Base-by-base conservation (phyloP, 139 green algal genomes). In the Coccomyxa sp. region DNA sequence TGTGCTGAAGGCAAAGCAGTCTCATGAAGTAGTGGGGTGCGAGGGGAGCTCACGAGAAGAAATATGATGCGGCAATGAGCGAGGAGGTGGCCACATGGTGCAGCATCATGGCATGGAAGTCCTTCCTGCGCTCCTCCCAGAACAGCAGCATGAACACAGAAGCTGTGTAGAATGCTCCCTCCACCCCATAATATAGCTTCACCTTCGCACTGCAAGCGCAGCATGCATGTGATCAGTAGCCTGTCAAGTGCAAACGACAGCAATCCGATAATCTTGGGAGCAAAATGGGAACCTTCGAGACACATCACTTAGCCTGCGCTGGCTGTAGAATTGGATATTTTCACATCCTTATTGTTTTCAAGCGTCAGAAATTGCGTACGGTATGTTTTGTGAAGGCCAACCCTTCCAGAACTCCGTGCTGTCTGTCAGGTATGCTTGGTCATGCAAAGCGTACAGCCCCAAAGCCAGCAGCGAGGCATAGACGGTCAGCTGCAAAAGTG, bases 21-120 rank as follows among this genome's bases (percentile, higher is more conserved):
- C 3, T 51, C 38, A 7, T 51, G 38, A 51, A 51, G 38, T 51
- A 51, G 38, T 51, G 38, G 38, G 13, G 51, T 13, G 9, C 10
- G 32, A 45, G 7, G 38, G 38, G 38, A 68, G 21, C 87, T 76
- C 82, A 92, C 89, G 86, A 87, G 75, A 82, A 82, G 67, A 60
- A 79, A 77, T 86, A 85, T 13, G 84, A 88, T 13, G 86, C 32
- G 15, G 67, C 80, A 16, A 94, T 92, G 60, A 93, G 85, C 30
- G 78, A 78, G 4, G 89, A 81, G 0, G 91, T 94, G 60, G 77
- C 86, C 30, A 90, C 83, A 82, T 96, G 92, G 84, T 96, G 92
- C 7, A 82, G 59, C 85, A 94, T 84, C 92, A 96, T 96, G 23
- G 91, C 89, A 18, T 31, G 75, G 45, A 93, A 92, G 88, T 96